Conservation (phyloP, 768 basidiomycete genomes). For the Leucocoprinus birnbaumii region DNA sequence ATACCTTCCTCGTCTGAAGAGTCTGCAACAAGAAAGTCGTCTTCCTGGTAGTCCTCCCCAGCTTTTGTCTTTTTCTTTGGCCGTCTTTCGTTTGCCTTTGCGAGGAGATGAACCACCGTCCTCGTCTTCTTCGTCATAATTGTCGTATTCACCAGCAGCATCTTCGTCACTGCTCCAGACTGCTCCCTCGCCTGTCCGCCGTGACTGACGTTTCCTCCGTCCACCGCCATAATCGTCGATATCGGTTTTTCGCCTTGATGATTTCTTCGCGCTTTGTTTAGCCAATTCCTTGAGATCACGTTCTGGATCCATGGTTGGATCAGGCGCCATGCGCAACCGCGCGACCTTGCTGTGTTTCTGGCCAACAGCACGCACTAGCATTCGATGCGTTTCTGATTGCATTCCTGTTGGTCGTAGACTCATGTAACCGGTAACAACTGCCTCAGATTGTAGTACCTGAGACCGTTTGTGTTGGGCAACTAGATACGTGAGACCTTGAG, state of each 20-base stretch:
- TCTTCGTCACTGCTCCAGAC: constrained; percentile 69
- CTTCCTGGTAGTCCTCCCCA: constrained; percentile 74
- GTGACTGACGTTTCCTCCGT: constrained; percentile 43
- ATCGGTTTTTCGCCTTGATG: constrained; percentile 54
- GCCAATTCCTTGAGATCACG: constrained; percentile 67
- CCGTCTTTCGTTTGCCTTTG: constrained; percentile 42
- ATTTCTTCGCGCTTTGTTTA: constrained; percentile 61
- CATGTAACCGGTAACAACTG: constrained; percentile 80
- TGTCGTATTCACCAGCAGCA: constrained; percentile 42
- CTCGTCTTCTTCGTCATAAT: constrained; percentile 61
- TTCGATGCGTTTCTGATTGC: constrained; percentile 86
- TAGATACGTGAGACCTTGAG: constrained; percentile 83
- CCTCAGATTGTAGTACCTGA: constrained; percentile 84
- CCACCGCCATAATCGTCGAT: constrained; percentile 46
- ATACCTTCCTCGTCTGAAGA: constrained; percentile 63
- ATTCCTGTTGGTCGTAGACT: constrained; percentile 83
- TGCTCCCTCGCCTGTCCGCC: constrained; percentile 39
- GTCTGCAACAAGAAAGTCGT: constrained; percentile 84
- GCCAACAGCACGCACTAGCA: constrained; percentile 83
- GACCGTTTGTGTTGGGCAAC: constrained; percentile 87
- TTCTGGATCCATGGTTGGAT: constrained; percentile 74
- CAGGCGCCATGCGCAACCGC: constrained; percentile 75
- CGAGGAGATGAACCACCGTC: constrained; percentile 32
- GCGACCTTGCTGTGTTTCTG: constrained; percentile 84
- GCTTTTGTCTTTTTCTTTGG: constrained; percentile 45